Evolutionary conservation across 495 filamentous ascomycete species (phyloP).

Genomic region (Annulohypoxylon bovei): DNA sequence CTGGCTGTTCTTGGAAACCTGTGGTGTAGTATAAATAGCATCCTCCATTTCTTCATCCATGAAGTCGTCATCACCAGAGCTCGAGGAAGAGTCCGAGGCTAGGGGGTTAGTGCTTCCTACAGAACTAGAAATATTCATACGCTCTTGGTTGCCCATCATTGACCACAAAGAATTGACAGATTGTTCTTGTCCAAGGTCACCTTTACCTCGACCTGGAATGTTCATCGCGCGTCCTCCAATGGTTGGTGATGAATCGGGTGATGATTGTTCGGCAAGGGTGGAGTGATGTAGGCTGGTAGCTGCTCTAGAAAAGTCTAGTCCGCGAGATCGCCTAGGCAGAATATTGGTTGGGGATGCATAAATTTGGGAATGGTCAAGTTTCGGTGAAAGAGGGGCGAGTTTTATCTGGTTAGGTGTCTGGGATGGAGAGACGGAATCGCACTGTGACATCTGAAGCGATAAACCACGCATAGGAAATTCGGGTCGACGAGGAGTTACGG

Average conservation of each 20-base stretch:
- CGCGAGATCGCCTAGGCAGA: constrained; percentile 84
- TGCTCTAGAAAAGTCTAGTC: constrained; percentile 90
- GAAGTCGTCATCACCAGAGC: constrained; percentile 77
- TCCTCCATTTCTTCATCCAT: constrained; percentile 89
- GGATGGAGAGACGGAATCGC: constrained; percentile 53
- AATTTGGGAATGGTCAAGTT: constrained; percentile 81
- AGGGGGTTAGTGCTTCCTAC: constrained; percentile 85
- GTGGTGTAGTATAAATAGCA: constrained; percentile 74
- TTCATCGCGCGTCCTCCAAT: constrained; percentile 79
- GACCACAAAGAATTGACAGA: constrained; percentile 56
- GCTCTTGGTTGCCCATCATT: constrained; percentile 68
- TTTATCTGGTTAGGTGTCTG: constrained; percentile 65
- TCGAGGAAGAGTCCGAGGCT: constrained; percentile 79
- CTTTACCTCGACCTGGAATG: constrained; percentile 66
- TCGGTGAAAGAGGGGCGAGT: constrained; percentile 81
- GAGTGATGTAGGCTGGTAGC: constrained; percentile 97
- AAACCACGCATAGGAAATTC: constrained; percentile 68
- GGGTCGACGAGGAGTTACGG: constrained; percentile 72
- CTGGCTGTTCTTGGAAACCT: constrained; percentile 63
- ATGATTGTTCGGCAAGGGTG: constrained; percentile 85
- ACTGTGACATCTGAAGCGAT: constrained; percentile 77
- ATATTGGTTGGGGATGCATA: constrained; percentile 83
- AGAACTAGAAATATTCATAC: constrained; percentile 80
- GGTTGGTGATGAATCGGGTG: constrained; percentile 95
- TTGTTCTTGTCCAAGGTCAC: constrained; percentile 53